These are phyloP conservation scores for Saccharomyces paradoxus DNA, from an alignment of 805 yeast genomes.

Conservation along the genomic window DNA sequence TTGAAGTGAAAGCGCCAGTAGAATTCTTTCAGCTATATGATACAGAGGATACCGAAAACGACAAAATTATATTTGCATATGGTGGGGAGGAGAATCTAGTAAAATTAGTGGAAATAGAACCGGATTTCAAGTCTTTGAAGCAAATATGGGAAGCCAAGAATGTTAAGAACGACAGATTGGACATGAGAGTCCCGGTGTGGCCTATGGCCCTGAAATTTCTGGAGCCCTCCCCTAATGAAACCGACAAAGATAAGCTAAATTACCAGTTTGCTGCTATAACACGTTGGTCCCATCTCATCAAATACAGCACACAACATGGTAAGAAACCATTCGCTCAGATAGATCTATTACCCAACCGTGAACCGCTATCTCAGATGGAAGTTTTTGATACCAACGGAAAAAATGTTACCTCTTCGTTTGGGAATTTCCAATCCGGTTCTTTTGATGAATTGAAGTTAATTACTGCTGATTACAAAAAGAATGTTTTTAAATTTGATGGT, in stretches of 20 bases:
- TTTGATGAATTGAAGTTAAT: constrained; percentile 39
- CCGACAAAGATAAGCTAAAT: constrained; percentile 25
- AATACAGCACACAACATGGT: constrained; percentile 61
- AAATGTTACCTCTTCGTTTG: constrained; percentile 9
- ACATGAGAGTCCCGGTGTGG: constrained; percentile 78
- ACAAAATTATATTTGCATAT: constrained; percentile 45
- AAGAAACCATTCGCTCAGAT: constrained; percentile 50
- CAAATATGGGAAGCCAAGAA: constrained; percentile 65
- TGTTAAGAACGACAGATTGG: constrained; percentile 72
- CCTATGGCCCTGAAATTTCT: constrained; percentile 44
- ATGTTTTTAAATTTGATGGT: constrained; percentile 50
- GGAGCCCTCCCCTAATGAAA: constrained; percentile 30
- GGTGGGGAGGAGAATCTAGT: constrained; percentile 76
- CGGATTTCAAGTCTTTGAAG: constrained; percentile 23
- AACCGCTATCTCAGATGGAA: constrained; percentile 20
- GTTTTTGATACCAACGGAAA: constrained; percentile 3
- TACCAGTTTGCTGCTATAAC: constrained; percentile 57
- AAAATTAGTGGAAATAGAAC: constrained; percentile 21
- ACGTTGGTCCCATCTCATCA: constrained; percentile 46
- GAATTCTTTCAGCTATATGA: constrained; percentile 39
- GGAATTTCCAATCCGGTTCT: constrained; percentile 14
- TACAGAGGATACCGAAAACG: constrained; percentile 33
- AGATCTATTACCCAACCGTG: constrained; percentile 24
- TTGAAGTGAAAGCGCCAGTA: constrained; percentile 37
- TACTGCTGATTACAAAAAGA: constrained; percentile 64